Evolutionary conservation across 2,329 filamentous ascomycete genomes (phyloP), one percentile per base, ranked within the genome.

Genomic region (Aureobasidium vineae): DNA sequence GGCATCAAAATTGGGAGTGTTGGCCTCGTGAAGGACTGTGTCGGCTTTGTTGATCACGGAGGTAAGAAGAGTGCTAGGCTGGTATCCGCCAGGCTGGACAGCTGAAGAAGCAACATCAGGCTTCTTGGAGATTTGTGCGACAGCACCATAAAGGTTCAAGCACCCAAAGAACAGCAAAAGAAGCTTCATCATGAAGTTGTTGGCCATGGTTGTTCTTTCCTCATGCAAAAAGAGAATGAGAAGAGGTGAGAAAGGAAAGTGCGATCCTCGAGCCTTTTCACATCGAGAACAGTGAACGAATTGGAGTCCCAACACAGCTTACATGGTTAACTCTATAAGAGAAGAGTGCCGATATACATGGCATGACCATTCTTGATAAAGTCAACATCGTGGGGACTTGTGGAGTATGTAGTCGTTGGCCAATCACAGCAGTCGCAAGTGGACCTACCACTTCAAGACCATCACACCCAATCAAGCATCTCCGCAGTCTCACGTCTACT

Each of bases 371-470:
- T n/a, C 15, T 43, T 38, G 21, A 2, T 15, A 59, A 54, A 54
- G 50, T 54, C 19, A 54, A 54, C 50, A 23, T 38, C 50, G 31
- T 54, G 50, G 50, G 7, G 49, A 52, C 26, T 36, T 54, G 31
- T 38, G 31, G 31, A 54, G 50, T 52, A 33, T n/a, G 7, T 31
- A 3, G 16, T 26, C 49, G 8, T 31, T n/a, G 38, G 33, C 52
- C 33, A 36, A 38, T 54, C 52, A 38, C n/a, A 38, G 15, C 52
- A 54, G 21, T 16, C 6, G 31, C 52, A 38, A 10, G 52, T 54
- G 52, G 53, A 56, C 36, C 52, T 56, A 56, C 52, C 15, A 56
- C 33, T 56, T 56, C 36, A 21, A 41, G 23, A 56, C 23, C 53
- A 41, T 56, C 53, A 41, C n/a, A 41, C 36, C 28, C 36, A 26